Base-by-base conservation (phyloP, 2,329 filamentous ascomycete species). In the Exserohilum rostratum region DNA sequence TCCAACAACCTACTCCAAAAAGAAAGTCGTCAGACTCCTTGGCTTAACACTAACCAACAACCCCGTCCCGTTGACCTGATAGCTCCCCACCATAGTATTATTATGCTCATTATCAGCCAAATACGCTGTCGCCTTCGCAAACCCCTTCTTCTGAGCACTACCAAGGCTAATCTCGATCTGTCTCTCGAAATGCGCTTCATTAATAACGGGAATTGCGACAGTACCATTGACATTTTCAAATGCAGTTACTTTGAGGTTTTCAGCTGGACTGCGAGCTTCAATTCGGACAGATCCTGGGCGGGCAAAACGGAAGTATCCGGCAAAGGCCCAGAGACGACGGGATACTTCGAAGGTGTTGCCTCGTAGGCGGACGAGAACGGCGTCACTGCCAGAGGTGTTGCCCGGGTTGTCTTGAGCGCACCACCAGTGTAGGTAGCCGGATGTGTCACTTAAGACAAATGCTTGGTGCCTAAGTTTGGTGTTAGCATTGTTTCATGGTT, bases 381-480 rank as follows among this genome's bases (percentile, higher is more conserved):
- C 53, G 11, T 55, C 53, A 31, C 43, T 48, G 17, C 63, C 45
- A 64, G 67, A 30, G 38, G 63, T 48, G 55, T 61, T 64, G 62
- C 71, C 34, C 53, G 66, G 18, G 69, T 70, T 42, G 67, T 71
- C 50, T 66, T 71, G 29, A 69, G 70, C 17, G 52, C 63, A 37
- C 80, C 80, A 64, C 82, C 82, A 85, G 69, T 82, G 83, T 2
- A 85, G 70, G 59, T 83, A 83, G 0, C 76, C 82, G 6, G 78
- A 80, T 15, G 53, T 55, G 31, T 47, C 37, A 20, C 53, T 55
- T 18, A 47, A 46, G 3, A 52, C 48, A 11, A 55, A 55, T 5
- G 53, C 53, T 43, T 55, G 42, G 5, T 55, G 53, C 47, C 53
- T 55, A 6, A 7, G 5, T 7, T 17, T 69, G 10, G 76, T 78